Evolutionary conservation across 108 stramenopile species (phyloP), one percentile per base, ranked within the genome.

Genomic region (Skeletonema costatum): DNA sequence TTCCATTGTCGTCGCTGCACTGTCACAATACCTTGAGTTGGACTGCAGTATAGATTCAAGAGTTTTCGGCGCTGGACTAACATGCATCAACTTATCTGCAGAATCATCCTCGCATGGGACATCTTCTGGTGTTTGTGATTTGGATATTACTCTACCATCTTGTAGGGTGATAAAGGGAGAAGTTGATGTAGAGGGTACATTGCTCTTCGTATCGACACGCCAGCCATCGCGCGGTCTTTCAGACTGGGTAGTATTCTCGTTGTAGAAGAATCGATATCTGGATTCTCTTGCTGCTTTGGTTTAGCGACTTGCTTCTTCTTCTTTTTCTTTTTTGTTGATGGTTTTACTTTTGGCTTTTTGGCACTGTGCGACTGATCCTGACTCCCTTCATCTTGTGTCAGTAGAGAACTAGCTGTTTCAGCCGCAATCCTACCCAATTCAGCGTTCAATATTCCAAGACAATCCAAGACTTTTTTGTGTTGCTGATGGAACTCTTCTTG

Each of bases 1-100:
- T 36, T 89, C 84, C 87, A 92, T 88, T 46, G 81, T 56, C 10
- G 53, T 66, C 19, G 89, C 87, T 6, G 56, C 60, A 42, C 6
- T 58, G 35, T 59, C 35, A 32, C 48, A 38, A 9, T 62, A 35
- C 3, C 44, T 19, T 41, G 21, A 59, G 35, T 42, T 70, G 25
- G 73, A 73, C 29, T 70, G 63, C 30, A 80, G 68, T 29, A 77
- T 48, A 33, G 59, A 66, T 60, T 80, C 71, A 17, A 83, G 66
- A 21, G 81, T 71, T 62, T 77, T 76, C 14, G 87, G 75, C 35
- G 75, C 63, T 16, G 77, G 50, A 44, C 81, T 62, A n/a, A 66
- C 66, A 39, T 60, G 31, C 14, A 60, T 64, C 38, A 72, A 38
- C 64, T 42, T 35, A 29, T 69, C 35, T 0, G 13, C 3, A 19